These are phyloP conservation scores for Yamadazyma laniorum DNA, from an alignment of 805 yeast species.

Conservation along the genomic window DNA sequence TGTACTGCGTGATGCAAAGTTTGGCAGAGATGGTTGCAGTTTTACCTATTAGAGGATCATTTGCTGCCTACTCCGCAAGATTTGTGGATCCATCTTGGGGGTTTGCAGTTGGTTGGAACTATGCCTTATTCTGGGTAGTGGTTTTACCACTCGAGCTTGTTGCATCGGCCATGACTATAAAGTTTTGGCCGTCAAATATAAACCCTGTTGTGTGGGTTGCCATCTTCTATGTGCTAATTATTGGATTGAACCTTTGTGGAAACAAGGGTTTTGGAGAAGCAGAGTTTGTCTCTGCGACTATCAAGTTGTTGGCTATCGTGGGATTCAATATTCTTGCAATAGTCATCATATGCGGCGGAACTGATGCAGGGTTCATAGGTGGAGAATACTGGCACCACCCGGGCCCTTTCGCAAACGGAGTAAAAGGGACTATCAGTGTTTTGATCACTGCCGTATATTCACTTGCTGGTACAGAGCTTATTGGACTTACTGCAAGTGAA, in stretches of 20 bases:
- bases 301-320: slow-evolving; percentile 37
- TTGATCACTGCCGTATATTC: slow-evolving; percentile 42
- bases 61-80: slow-evolving; percentile 39
- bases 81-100: slow-evolving; percentile 46
- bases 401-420: slow-evolving; percentile 40
- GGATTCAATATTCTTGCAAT: slow-evolving; percentile 42
- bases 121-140: slow-evolving; percentile 44
- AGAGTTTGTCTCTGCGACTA: slow-evolving; percentile 34
- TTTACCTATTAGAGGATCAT: slow-evolving; percentile 41
- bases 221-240: slow-evolving; percentile 35
- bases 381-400: slow-evolving; percentile 37
- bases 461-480: slow-evolving; percentile 43
- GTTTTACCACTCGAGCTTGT: slow-evolving; percentile 44
- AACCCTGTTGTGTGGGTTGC: slow-evolving; percentile 44
- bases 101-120: slow-evolving; percentile 46
- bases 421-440: slow-evolving; percentile 39
- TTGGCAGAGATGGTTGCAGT: slow-evolving; percentile 39
- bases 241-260: slow-evolving; percentile 34
- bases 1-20: slow-evolving; percentile 44
- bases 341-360: slow-evolving; percentile 41
- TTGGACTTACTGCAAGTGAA: slow-evolving; percentile 40
- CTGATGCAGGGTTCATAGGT: slow-evolving; percentile 39
- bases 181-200: slow-evolving; percentile 38
- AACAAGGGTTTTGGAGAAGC: slow-evolving; percentile 39
- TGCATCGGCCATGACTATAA: slow-evolving; percentile 40